A percentile compares a stretch with the other conserved stretches of the same genome.
phyloP scores from a whole-genome alignment of 495 filamentous ascomycete species.

The Tuber melanosporum region DNA sequence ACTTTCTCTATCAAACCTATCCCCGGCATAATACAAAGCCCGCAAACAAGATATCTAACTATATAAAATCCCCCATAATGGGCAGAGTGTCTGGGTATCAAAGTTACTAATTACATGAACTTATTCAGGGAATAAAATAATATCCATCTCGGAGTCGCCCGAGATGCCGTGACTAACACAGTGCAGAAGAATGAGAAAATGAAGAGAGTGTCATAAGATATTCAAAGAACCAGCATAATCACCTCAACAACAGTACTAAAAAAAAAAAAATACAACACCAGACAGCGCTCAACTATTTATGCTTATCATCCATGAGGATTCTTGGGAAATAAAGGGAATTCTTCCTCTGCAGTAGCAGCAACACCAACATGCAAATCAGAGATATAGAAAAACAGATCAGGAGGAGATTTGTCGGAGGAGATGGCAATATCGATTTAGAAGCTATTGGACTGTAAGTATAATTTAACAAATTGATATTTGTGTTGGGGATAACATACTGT shows the following conservation, averaged over 20 bases:
- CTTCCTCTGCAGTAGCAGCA: slow-evolving; percentile 11
- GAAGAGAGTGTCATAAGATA: slow-evolving; percentile 2
- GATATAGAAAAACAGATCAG: slow-evolving; percentile 17
- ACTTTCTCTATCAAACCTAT: background rate
- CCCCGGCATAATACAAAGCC: background rate
- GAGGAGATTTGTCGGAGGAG: slow-evolving; percentile 9
- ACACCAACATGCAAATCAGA: slow-evolving; percentile 14
- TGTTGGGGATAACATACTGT: slow-evolving; percentile 47
- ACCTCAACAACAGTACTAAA: slow-evolving; percentile 22
- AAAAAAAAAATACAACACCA: slow-evolving; percentile 21
- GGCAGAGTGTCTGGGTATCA: background rate
- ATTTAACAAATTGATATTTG: slow-evolving; percentile 13
- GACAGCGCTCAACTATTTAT: slow-evolving; percentile 23
- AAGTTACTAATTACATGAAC: slow-evolving; percentile 7
- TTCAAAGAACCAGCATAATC: slow-evolving; percentile 31
- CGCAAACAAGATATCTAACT: background rate
- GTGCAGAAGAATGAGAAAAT: slow-evolving; percentile 21
- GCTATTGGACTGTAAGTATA: slow-evolving; percentile 16
- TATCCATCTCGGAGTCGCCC: background rate
- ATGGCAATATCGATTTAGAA: slow-evolving; percentile 19
- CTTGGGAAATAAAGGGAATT: slow-evolving; percentile 18
- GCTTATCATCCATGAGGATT: slow-evolving; percentile 15
- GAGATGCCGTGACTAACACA: slow-evolving; percentile 1
- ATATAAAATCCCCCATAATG: background rate
- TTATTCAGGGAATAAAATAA: slow-evolving; percentile 3